These are phyloP conservation scores for Ulmus americana DNA, from an alignment of 331 rosid genomes.

Conservation along the genomic window DNA sequence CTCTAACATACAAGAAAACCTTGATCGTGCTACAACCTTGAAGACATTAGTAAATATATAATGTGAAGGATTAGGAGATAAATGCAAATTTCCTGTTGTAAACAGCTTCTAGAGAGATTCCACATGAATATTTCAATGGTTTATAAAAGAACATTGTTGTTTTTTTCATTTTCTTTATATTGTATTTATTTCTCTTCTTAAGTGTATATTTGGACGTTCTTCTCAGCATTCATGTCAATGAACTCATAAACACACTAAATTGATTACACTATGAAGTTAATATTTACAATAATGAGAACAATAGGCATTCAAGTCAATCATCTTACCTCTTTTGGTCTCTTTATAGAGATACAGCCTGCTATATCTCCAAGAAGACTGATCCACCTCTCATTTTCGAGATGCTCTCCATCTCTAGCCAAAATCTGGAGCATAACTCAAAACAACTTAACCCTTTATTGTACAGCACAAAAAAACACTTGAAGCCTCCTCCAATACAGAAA, in stretches of 20 bases:
- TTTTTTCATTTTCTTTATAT: too few relatives aligned
- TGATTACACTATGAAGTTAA: not conserved
- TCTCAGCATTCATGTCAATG: not conserved
- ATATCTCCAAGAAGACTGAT: constrained; percentile 82
- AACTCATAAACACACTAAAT: not conserved
- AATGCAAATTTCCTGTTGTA: too few relatives aligned
- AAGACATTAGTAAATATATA: not conserved
- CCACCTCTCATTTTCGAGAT: constrained; percentile 86
- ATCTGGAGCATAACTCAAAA: constrained; percentile 42
- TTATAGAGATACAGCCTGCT: constrained; percentile 84
- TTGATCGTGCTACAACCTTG: not conserved
- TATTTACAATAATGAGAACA: not conserved
- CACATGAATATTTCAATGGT: too few relatives aligned
- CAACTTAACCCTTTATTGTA: constrained; percentile 3
- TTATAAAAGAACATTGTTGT: too few relatives aligned
- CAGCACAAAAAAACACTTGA: not conserved
- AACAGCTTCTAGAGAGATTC: too few relatives aligned
- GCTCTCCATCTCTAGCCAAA: constrained; percentile 91
- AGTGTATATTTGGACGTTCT: not conserved
- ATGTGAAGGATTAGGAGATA: too few relatives aligned
- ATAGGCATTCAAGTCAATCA: constrained; percentile 22
- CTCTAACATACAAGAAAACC: not conserved
- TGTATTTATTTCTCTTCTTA: not conserved
- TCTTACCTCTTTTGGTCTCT: constrained; percentile 92
- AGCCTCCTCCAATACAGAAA: not conserved